Percentiles rank a stretch among this genome's conserved stretches.
These are phyloP conservation scores for Kokia cookei DNA, from an alignment of 441 rosid genomes.

Conservation along the genomic window DNA sequence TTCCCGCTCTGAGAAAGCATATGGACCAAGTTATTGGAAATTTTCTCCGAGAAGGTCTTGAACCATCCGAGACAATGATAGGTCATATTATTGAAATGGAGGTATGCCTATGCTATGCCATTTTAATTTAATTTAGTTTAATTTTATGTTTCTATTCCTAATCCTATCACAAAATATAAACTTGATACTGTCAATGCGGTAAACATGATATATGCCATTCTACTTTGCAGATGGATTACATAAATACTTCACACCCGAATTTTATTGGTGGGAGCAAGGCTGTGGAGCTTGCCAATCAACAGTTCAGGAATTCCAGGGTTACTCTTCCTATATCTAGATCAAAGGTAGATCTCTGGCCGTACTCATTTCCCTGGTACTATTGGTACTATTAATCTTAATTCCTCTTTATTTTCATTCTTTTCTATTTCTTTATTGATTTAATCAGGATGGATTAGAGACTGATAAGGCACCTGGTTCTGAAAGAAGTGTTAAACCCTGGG, in stretches of 20 bases:
- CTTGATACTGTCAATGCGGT: background rate
- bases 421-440: conserved; percentile 5
- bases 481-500: conserved; percentile 50
- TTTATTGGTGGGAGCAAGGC: conserved; percentile 95
- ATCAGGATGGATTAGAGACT: conserved; percentile 64
- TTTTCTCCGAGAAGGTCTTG: conserved; percentile 88
- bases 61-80: conserved; percentile 94
- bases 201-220: background rate
- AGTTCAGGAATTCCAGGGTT: conserved; percentile 58
- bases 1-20: conserved; percentile 78
- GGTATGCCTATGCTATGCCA: conserved; percentile 31
- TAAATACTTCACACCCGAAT: conserved; percentile 90
- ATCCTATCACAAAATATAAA: background rate
- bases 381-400: background rate
- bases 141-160: background rate
- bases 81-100: conserved; percentile 92
- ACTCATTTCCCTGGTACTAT: background rate
- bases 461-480: conserved; percentile 72
- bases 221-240: conserved; percentile 84
- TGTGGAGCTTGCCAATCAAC: conserved; percentile 69
- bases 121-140: background rate
- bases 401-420: background rate
- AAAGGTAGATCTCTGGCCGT: conserved; percentile 38
- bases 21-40: conserved; percentile 92
- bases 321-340: conserved; percentile 41